A percentile compares a stretch with the other conserved stretches of the same genome.
Conservation (phyloP, 257 asterid genomes). For the Ilex aquifolium region DNA sequence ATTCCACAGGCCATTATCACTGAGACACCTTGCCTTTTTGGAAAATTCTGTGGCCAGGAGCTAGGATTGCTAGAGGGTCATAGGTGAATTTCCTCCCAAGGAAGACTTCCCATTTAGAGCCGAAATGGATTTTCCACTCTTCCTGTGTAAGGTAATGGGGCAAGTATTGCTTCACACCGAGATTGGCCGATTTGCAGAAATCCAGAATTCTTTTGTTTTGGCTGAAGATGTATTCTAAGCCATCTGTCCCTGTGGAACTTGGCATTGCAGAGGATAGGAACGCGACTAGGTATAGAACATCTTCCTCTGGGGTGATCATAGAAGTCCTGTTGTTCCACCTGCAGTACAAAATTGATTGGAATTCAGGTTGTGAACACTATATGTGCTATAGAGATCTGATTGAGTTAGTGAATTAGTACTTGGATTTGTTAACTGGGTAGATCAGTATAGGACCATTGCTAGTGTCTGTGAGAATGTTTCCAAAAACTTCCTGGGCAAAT, state of each 20-base stretch:
- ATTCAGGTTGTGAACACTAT: no score
- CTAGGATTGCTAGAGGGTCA: conserved; percentile 83
- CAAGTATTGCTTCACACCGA: conserved; percentile 78
- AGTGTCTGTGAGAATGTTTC: conserved; percentile 62
- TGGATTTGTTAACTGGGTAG: conserved; percentile 82
- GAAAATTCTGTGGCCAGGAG: conserved; percentile 91
- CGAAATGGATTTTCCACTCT: conserved; percentile 90
- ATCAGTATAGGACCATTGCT: conserved; percentile 86
- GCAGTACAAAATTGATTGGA: conserved; percentile 3
- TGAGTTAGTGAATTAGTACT: conserved; percentile 30
- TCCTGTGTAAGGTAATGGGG: conserved; percentile 64
- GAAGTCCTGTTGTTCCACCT: conserved; percentile 87
- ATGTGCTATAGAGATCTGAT: not conserved
- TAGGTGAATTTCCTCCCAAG: conserved; percentile 53
- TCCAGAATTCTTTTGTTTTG: conserved; percentile 54
- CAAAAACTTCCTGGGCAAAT: conserved; percentile 62
- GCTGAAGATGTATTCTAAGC: conserved; percentile 49
- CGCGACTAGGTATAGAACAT: conserved; percentile 70
- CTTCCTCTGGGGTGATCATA: conserved; percentile 68
- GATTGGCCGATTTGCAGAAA: conserved; percentile 37
- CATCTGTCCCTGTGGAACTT: conserved; percentile 59
- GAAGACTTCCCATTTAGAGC: conserved; percentile 66
- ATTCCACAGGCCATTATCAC: conserved; percentile 20
- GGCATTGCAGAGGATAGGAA: conserved; percentile 72
- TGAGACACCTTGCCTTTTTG: conserved; percentile 32